Percentiles rank a stretch among this genome's conserved stretches.
phyloP scores from a whole-genome alignment of 2,329 filamentous ascomycete species.

The Talaromyces rugulosus region DNA sequence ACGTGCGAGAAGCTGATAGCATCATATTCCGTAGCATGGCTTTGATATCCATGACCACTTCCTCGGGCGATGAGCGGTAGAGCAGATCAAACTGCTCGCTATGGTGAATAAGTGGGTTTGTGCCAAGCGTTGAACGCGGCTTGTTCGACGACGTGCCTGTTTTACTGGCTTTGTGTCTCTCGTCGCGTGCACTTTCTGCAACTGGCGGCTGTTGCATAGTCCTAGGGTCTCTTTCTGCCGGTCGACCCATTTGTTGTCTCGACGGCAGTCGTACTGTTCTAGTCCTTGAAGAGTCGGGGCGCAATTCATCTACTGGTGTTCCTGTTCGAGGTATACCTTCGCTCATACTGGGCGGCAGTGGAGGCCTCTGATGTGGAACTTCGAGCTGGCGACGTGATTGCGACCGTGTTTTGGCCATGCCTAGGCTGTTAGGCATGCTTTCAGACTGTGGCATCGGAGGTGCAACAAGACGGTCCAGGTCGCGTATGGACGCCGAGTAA shows the following conservation, averaged over 20 bases:
- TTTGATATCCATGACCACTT: slow-evolving; percentile 36
- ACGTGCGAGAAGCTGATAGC: slow-evolving; percentile 27
- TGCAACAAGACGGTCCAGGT: slow-evolving; percentile 22
- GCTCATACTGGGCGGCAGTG: slow-evolving; percentile 12
- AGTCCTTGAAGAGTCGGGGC: background rate
- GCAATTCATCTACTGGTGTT: slow-evolving; percentile 4
- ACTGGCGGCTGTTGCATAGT: slow-evolving; percentile 2
- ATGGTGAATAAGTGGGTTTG: slow-evolving; percentile 34
- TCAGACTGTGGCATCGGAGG: slow-evolving; percentile 27
- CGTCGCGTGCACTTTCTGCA: background rate
- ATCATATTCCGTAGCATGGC: slow-evolving; percentile 35
- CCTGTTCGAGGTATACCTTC: slow-evolving; percentile 21
- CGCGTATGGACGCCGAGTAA: slow-evolving; percentile 30
- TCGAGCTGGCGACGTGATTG: slow-evolving; percentile 35
- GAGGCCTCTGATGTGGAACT: slow-evolving; percentile 20
- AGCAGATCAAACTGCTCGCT: slow-evolving; percentile 35
- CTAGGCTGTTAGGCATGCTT: slow-evolving; percentile 29
- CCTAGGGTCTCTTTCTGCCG: slow-evolving; percentile 3
- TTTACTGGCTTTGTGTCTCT: slow-evolving; percentile 19
- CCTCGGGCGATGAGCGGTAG: slow-evolving; percentile 34
- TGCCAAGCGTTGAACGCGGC: slow-evolving; percentile 32
- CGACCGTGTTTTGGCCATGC: slow-evolving; percentile 39
- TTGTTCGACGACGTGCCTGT: slow-evolving; percentile 26
- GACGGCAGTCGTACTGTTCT: slow-evolving; percentile 9
- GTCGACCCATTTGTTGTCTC: slow-evolving; percentile 1